Conservation (phyloP, 1,139 yeast species). For the Saccharomycopsis phalli region DNA sequence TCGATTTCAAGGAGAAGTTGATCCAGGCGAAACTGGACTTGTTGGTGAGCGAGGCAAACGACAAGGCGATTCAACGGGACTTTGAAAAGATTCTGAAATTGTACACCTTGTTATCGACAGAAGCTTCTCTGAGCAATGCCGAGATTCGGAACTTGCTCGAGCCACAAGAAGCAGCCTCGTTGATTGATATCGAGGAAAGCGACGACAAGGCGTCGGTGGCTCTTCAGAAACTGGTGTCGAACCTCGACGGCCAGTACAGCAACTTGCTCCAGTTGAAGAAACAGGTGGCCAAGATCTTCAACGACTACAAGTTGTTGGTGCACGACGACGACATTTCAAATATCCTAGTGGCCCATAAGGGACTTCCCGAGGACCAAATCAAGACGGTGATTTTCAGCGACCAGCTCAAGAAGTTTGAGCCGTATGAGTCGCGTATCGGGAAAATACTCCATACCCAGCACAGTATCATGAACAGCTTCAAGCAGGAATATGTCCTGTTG, state of each 20-base stretch:
- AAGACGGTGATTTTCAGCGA: constrained; percentile 52
- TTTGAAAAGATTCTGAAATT: constrained; percentile 32
- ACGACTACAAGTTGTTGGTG: constrained; percentile 59
- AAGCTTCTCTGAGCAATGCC: constrained; percentile 21
- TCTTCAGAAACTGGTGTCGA: constrained; percentile 35
- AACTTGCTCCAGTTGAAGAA: constrained; percentile 41
- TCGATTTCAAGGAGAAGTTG: constrained; percentile 40
- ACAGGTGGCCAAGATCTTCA: constrained; percentile 53
- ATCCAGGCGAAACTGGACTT: constrained; percentile 55
- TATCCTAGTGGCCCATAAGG: constrained; percentile 59
- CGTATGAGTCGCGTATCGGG: constrained; percentile 58
- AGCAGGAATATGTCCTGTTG: constrained; percentile 46
- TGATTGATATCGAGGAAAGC: constrained; percentile 21
- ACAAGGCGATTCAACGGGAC: constrained; percentile 43
- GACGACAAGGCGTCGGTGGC: constrained; percentile 29
- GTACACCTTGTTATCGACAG: constrained; percentile 27
- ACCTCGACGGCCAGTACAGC: constrained; percentile 42
- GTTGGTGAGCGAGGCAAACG: constrained; percentile 61
- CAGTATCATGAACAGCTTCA: constrained; percentile 45
- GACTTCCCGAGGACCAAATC: constrained; percentile 48
- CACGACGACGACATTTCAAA: constrained; percentile 84
- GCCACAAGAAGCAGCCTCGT: constrained; percentile 15
- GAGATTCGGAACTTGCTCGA: constrained; percentile 26
- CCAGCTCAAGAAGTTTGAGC: constrained; percentile 72
- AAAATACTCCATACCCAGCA: constrained; percentile 60